Conservation (phyloP, 1,139 yeast species). For the Candida gigantensis region DNA sequence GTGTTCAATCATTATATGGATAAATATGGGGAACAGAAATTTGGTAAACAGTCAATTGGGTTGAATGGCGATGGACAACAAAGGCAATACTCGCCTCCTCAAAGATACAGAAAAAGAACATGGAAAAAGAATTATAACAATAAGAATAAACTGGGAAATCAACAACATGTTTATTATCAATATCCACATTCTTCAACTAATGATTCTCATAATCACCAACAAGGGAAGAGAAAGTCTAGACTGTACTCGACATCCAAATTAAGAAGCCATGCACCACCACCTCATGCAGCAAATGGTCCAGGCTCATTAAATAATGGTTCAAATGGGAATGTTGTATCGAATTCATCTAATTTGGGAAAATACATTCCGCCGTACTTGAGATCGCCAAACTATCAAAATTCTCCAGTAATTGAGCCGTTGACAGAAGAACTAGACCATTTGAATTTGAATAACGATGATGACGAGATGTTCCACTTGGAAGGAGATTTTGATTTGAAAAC, state of each 20-base stretch:
- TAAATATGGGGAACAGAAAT: constrained; percentile 53
- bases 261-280: constrained; percentile 15
- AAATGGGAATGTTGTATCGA: constrained; percentile 10
- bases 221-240: constrained; percentile 25
- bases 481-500: constrained; percentile 34
- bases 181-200: constrained; percentile 16
- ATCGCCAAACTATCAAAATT: constrained; percentile 36
- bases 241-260: constrained; percentile 34
- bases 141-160: constrained; percentile 12
- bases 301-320: not conserved
- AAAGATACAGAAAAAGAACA: constrained; percentile 21
- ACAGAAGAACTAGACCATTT: constrained; percentile 42
- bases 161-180: constrained; percentile 9
- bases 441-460: constrained; percentile 31
- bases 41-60: constrained; percentile 15
- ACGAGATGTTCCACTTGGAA: constrained; percentile 49
- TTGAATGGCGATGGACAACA: constrained; percentile 13
- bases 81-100: constrained; percentile 16
- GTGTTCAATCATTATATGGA: constrained; percentile 72
- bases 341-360: constrained; percentile 30
- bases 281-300: constrained; percentile 7
- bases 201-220: constrained; percentile 17
- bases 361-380: constrained; percentile 49
- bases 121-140: constrained; percentile 34
- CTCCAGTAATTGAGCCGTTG: constrained; percentile 39